These are phyloP conservation scores for Gymnopilus dilepis DNA, from an alignment of 768 basidiomycete genomes.

Conservation along the genomic window DNA sequence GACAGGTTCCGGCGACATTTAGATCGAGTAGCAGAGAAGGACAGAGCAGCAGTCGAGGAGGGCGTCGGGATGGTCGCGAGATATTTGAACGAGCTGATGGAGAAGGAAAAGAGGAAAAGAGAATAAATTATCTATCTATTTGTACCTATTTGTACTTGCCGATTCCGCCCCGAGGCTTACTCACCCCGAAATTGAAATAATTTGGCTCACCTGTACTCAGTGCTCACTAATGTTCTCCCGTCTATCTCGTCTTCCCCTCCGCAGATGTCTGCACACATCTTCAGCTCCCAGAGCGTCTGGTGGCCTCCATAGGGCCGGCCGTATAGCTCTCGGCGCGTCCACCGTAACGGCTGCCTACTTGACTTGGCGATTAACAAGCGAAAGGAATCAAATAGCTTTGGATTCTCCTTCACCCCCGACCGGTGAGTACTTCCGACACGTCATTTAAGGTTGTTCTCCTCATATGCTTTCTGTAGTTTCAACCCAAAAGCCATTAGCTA, in stretches of 20 bases:
- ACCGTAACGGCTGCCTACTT: conserved; percentile 50
- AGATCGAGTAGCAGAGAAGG: conserved; percentile 53
- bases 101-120: conserved; percentile 36
- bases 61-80: conserved; percentile 70
- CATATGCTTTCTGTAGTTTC: neutral
- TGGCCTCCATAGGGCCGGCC: conserved; percentile 31
- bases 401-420: conserved; percentile 39
- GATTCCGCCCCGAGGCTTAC: conserved; percentile 12
- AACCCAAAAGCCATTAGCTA: conserved; percentile 10
- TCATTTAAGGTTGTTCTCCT: neutral
- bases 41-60: conserved; percentile 59
- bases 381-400: conserved; percentile 48
- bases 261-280: conserved; percentile 57
- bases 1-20: conserved; percentile 72
- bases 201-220: conserved; percentile 15
- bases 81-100: conserved; percentile 70
- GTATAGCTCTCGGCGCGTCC: conserved; percentile 47
- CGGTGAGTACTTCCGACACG: conserved; percentile 29
- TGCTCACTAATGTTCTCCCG: conserved; percentile 54
- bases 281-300: conserved; percentile 20
- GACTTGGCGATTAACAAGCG: conserved; percentile 51
- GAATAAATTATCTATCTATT: conserved; percentile 21
- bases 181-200: conserved; percentile 22
- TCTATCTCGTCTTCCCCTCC: conserved; percentile 56
- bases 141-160: conserved; percentile 21